Conservation (phyloP, 352 stramenopile species). For the Globisporangium okanoganense region DNA sequence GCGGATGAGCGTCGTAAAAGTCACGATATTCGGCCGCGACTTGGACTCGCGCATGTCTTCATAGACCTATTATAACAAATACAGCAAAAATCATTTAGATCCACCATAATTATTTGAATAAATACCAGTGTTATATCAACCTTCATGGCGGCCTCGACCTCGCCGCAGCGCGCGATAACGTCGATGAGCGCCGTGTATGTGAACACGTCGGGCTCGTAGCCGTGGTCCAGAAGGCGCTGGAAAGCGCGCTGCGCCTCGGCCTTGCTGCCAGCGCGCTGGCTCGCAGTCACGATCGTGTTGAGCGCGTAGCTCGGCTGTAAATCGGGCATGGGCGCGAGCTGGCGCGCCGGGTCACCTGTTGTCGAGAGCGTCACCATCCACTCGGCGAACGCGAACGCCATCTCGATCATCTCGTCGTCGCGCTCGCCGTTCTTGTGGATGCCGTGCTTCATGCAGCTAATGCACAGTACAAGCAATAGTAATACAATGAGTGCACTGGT, state of each 20-base stretch:
- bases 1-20: constrained; percentile 67
- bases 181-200: constrained; percentile 83
- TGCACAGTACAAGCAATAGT: not conserved
- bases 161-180: constrained; percentile 46
- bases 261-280: constrained; percentile 57
- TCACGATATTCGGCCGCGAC: constrained; percentile 72
- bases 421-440: constrained; percentile 60
- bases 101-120: not conserved
- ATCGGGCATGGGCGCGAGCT: constrained; percentile 30
- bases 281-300: constrained; percentile 77
- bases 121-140: constrained; percentile 5
- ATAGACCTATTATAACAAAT: constrained; percentile 27
- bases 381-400: constrained; percentile 64
- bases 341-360: constrained; percentile 38
- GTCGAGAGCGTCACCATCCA: constrained; percentile 58
- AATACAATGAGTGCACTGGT: too few relatives aligned
- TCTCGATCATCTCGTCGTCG: constrained; percentile 45
- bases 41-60: constrained; percentile 55
- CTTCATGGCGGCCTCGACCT: constrained; percentile 42
- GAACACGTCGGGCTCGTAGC: constrained; percentile 74
- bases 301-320: constrained; percentile 71
- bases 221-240: constrained; percentile 35
- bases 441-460: constrained; percentile 58
- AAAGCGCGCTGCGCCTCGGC: constrained; percentile 61
- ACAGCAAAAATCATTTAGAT: not conserved